Evolutionary conservation across 768 basidiomycete species (phyloP).

Genomic region (Mycena leptocephala): DNA sequence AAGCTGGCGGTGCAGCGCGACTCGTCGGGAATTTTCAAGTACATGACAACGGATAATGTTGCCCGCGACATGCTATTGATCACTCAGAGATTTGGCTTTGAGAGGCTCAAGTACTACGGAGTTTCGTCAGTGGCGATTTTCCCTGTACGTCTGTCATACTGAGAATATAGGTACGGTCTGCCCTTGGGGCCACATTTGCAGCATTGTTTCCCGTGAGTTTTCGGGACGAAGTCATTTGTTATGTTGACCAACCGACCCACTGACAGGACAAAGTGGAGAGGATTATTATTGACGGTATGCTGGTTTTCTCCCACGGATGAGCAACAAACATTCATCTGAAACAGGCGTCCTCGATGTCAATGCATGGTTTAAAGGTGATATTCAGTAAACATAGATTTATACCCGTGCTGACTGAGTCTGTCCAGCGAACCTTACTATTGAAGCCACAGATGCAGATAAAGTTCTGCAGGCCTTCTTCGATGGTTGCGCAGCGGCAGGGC

Average conservation of each 20-base stretch:
- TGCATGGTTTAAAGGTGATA: conserved; percentile 38
- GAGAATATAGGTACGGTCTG: conserved; percentile 41
- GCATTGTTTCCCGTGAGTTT: conserved; percentile 52
- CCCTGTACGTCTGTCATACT: neutral
- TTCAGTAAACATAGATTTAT: neutral
- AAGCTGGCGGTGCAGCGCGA: too few relatives aligned
- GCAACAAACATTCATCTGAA: too few relatives aligned
- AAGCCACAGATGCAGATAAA: conserved; percentile 41
- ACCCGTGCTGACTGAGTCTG: neutral
- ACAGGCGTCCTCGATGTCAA: conserved; percentile 37
- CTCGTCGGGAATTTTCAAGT: too few relatives aligned
- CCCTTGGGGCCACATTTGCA: conserved; percentile 52
- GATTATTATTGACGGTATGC: conserved; percentile 50
- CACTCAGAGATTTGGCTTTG: conserved; percentile 46
- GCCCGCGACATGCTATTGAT: conserved; percentile 57
- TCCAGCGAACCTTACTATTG: conserved; percentile 37
- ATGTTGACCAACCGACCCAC: neutral
- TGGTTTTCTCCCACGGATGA: too few relatives aligned
- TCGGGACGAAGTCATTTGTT: too few relatives aligned
- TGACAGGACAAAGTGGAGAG: conserved; percentile 50
- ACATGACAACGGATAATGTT: conserved; percentile 54
- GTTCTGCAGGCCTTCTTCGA: conserved; percentile 43
- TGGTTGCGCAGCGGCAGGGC: conserved; percentile 42
- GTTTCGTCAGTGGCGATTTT: conserved; percentile 42
- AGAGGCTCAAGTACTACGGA: conserved; percentile 52